phyloP scores from a whole-genome alignment of 2,329 filamentous ascomycete genomes.

The Sclerotiophoma versabilis region DNA sequence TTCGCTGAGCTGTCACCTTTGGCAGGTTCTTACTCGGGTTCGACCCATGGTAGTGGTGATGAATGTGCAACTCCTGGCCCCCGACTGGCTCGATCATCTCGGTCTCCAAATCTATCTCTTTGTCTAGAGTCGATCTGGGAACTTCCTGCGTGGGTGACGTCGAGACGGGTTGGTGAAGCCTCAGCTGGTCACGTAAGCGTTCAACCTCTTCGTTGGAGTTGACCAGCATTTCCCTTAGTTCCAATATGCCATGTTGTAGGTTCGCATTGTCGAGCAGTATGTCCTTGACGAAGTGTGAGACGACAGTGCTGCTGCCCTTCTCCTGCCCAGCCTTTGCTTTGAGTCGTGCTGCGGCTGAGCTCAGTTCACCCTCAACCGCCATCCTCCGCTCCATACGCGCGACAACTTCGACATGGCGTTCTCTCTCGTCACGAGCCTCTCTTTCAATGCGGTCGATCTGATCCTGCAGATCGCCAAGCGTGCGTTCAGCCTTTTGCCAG shows the following conservation, averaged over 20 bases:
- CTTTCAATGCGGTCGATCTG: constrained; percentile 89
- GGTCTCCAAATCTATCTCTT: constrained; percentile 74
- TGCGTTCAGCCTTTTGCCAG: constrained; percentile 85
- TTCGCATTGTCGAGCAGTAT: constrained; percentile 95
- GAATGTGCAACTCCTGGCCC: constrained; percentile 77
- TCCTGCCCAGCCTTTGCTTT: constrained; percentile 72
- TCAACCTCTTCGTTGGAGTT: constrained; percentile 96
- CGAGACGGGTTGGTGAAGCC: constrained; percentile 74
- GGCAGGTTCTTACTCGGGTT: constrained; percentile 51
- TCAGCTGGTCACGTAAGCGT: constrained; percentile 79
- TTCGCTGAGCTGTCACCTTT: constrained; percentile 58
- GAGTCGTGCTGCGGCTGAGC: constrained; percentile 77
- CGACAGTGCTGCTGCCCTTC: constrained; percentile 70
- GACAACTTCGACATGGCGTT: constrained; percentile 82
- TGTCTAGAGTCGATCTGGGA: constrained; percentile 63
- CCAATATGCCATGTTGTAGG: constrained; percentile 87
- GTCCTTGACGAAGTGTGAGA: constrained; percentile 96
- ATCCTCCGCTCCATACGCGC: constrained; percentile 84
- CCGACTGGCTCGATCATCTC: constrained; percentile 31
- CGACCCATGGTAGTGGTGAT: constrained; percentile 85
- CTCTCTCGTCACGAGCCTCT: constrained; percentile 79
- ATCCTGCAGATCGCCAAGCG: constrained; percentile 78
- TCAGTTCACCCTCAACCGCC: constrained; percentile 81
- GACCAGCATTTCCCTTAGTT: constrained; percentile 87
- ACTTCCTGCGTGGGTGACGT: constrained; percentile 36